phyloP scores from a whole-genome alignment of 768 basidiomycete genomes.

The Pholiota molesta region DNA sequence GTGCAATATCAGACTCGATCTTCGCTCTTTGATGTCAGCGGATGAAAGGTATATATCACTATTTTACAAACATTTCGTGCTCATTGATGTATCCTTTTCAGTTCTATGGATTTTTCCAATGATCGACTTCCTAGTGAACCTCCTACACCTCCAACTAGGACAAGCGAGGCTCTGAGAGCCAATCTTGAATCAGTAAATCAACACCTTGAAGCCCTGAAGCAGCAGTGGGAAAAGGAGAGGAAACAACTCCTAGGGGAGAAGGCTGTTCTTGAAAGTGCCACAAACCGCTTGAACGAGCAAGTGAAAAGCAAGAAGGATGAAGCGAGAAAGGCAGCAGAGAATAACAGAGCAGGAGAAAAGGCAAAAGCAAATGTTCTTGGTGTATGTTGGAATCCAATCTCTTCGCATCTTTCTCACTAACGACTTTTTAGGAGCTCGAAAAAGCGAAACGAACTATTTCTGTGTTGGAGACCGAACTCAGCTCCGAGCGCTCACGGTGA shows the following conservation, averaged over 20 bases:
- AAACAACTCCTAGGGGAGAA: conserved; percentile 68
- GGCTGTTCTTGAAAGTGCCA: conserved; percentile 69
- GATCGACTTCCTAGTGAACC: conserved; percentile 56
- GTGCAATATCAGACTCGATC: conserved; percentile 65
- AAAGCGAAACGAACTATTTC: conserved; percentile 64
- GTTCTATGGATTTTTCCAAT: conserved; percentile 55
- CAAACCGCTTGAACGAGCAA: conserved; percentile 66
- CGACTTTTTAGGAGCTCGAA: conserved; percentile 63
- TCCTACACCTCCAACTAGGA: conserved; percentile 68
- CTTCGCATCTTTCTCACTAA: neutral
- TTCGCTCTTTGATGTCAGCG: conserved; percentile 42
- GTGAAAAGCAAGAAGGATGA: conserved; percentile 63
- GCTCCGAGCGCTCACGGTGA: conserved; percentile 68
- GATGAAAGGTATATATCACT: conserved; percentile 61
- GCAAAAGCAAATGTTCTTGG: conserved; percentile 54
- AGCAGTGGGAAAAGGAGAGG: conserved; percentile 72
- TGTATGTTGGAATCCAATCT: conserved; percentile 38
- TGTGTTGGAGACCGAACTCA: conserved; percentile 74
- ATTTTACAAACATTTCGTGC: neutral
- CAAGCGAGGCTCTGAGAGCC: conserved; percentile 62
- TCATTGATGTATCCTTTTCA: conserved; percentile 25
- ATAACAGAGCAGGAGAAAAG: conserved; percentile 50
- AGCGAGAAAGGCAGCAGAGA: conserved; percentile 53
- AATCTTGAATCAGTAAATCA: conserved; percentile 64
- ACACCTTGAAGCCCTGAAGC: conserved; percentile 66